Evolutionary conservation across 2,329 filamentous ascomycete genomes (phyloP), one percentile per base, ranked within the genome.

Genomic region (Penicillium sp.): DNA sequence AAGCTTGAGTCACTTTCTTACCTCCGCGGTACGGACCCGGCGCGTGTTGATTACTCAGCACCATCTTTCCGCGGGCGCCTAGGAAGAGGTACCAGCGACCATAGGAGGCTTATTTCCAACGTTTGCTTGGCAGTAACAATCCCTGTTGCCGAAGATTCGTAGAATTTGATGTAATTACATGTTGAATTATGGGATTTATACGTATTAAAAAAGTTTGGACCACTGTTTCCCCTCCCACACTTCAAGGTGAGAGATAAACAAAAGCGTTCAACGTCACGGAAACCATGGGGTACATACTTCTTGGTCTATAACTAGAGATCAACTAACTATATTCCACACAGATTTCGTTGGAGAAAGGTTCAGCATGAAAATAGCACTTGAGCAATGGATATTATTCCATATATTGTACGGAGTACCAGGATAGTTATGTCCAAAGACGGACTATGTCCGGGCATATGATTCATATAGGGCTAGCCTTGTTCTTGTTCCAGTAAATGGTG

Each of bases 1-100:
- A 47, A 49, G 36, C 56, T 58, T 43, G 61, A 65, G 50, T 63
- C 61, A 61, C 44, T 49, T 43, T 13, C 36, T 43, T 43, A 36
- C 21, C 38, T 50, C 45, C 33, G 51, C 23, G 42, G 9, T 15
- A 13, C 29, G 4, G 12, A 9, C 27, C 10, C 35, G 29, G 21
- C 39, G 21, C 2, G 19, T 7, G 4, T 19, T n/a, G 39, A 36
- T 53, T 23, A 53, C 50, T 53, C 41, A 53, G 39, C 49, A 27
- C 1, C n/a, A 6, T 21, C 13, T 23, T 23, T 25, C 17, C 12
- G 2, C 15, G 6, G 15, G 13, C 27, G 15, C 19, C 49, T 27
- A 23, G 8, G 25, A 13, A 29, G n/a, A 25, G 25, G 10, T 19
- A 15, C 10, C 41, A 33, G 29, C 44, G 19, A 35, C 19, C 19